Conservation (phyloP, 164 flowering plant species). For the Hamamelis virginiana region DNA sequence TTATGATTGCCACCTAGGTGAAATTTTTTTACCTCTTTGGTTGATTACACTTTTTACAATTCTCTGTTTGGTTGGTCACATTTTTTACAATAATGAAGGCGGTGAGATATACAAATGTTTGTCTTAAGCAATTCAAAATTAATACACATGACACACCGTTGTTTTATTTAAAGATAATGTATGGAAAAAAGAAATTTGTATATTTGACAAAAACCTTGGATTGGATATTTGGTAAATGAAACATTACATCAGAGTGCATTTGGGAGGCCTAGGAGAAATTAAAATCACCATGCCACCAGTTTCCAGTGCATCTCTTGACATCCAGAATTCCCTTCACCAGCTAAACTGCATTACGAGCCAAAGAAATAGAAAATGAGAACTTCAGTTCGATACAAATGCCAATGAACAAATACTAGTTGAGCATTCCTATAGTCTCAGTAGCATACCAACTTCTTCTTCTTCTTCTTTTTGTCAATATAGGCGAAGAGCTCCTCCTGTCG, state of each 20-base stretch:
- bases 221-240: neutral
- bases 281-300: neutral
- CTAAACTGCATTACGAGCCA: conserved; percentile 12
- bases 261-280: conserved; percentile 9
- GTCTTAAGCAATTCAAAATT: neutral
- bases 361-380: conserved; percentile 1
- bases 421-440: neutral
- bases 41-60: no score
- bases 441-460: conserved; percentile 45
- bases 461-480: conserved; percentile 49
- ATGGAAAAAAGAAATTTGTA: neutral
- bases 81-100: no score
- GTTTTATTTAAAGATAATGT: conserved; percentile 3
- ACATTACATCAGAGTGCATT: neutral
- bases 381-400: neutral
- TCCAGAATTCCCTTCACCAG: conserved; percentile 20
- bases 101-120: neutral
- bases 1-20: no score
- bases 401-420: neutral
- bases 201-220: conserved; percentile 6
- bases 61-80: no score
- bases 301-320: conserved; percentile 1
- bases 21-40: no score
- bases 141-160: neutral
- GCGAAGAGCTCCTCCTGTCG: conserved; percentile 42